These are phyloP conservation scores for Amylocystis lapponica DNA, from an alignment of 768 basidiomycete species.

Conservation along the genomic window DNA sequence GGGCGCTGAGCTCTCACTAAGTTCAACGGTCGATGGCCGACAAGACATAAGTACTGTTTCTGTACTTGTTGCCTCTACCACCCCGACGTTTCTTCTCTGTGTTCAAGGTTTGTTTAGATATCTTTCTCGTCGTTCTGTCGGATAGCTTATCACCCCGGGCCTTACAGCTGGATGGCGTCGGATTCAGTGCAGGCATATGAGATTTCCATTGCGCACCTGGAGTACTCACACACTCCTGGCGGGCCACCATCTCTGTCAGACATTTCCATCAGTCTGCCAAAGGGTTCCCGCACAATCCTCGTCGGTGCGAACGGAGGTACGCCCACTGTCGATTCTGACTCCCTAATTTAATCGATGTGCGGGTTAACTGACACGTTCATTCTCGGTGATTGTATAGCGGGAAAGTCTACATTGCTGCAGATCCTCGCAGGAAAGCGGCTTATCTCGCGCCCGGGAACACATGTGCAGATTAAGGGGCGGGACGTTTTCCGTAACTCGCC, in stretches of 20 bases:
- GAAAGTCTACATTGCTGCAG: constrained; percentile 94
- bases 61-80: too few relatives aligned
- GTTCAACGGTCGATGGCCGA: too few relatives aligned
- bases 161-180: too few relatives aligned
- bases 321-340: constrained; percentile 15
- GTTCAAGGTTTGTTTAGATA: too few relatives aligned
- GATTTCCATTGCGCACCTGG: constrained; percentile 40
- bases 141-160: too few relatives aligned
- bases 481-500: constrained; percentile 92
- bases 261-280: constrained; percentile 60
- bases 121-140: too few relatives aligned
- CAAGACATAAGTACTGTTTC: too few relatives aligned
- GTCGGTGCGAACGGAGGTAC: constrained; percentile 93
- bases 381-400: constrained; percentile 42
- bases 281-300: constrained; percentile 78
- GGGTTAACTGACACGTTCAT: constrained; percentile 1
- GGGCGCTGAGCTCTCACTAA: too few relatives aligned
- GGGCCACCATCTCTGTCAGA: constrained; percentile 51
- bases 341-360: neutral
- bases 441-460: constrained; percentile 44
- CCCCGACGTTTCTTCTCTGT: too few relatives aligned
- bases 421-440: constrained; percentile 90
- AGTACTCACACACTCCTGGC: constrained; percentile 47
- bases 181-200: constrained; percentile 25
- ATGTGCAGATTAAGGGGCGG: constrained; percentile 65